Evolutionary conservation across 768 basidiomycete genomes (phyloP), one percentile per base, ranked within the genome.

Genomic region (Punctularia strigosozonata): DNA sequence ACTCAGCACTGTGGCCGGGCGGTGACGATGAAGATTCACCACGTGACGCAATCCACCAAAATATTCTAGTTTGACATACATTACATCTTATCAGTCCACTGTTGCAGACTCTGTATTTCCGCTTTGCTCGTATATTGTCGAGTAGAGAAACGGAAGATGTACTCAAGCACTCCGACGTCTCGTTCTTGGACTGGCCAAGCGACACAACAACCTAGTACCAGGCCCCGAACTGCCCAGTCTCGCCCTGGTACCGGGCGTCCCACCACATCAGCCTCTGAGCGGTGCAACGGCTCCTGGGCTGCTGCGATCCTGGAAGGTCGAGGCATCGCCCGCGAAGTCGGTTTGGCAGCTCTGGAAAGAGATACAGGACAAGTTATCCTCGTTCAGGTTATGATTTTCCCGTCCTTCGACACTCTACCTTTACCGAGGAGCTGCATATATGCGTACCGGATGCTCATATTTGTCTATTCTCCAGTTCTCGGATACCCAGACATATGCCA

Each of bases 401-500:
- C n/a, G n/a, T n/a, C n/a, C n/a, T n/a, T n/a, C n/a, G n/a, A n/a
- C n/a, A n/a, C n/a, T n/a, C n/a, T n/a, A n/a, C n/a, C n/a, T n/a
- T n/a, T n/a, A n/a, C n/a, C n/a, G n/a, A n/a, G n/a, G n/a, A n/a
- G n/a, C 33, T 41, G 39, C 26, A 17, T 33, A 38, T 23, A 42
- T 36, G 38, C 24, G 37, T 3, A 17, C 17, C 28, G 35, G n/a
- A 15, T 18, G 8, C 41, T 17, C 25, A 37, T 37, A 33, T 25
- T 22, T 37, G 28, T 38, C 15, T 24, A 28, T 28, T 6, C 19
- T 20, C 25, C 46, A 92, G 86, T 67, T 89, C 22, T 75, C 80
- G 25, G 91, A 95, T 52, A 81, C 81, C 42, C 77, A 85, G 40
- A 90, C 89, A 12, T 92, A 89, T 46, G 79, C 88, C 43, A 90